Conservation (phyloP, 2,329 filamentous ascomycete genomes). For the Hymenoscyphus fructigenus region DNA sequence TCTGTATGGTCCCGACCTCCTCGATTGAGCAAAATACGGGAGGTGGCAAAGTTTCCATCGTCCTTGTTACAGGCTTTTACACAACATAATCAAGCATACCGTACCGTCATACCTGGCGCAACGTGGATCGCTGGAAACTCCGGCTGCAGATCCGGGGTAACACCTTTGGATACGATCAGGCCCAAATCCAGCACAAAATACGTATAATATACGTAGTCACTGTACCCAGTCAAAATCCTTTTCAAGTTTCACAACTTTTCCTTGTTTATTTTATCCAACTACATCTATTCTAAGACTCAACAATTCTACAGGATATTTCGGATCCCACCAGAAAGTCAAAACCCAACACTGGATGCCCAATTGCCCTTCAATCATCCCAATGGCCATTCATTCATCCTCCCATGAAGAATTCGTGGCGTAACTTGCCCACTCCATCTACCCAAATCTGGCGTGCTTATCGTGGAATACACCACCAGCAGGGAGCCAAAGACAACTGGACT, state of each 20-base stretch:
- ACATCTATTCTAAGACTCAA: background rate
- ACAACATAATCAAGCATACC: background rate
- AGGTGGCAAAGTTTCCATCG: background rate
- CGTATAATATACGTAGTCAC: background rate
- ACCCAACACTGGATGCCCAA: conserved; percentile 1
- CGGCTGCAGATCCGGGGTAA: background rate
- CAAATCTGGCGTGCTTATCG: background rate
- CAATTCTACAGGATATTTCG: background rate
- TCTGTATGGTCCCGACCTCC: background rate
- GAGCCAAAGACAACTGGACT: no score
- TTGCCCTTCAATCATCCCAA: background rate
- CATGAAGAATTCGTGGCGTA: background rate
- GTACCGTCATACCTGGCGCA: background rate
- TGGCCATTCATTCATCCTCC: background rate
- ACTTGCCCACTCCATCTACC: background rate
- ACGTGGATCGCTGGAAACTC: conserved; percentile 8
- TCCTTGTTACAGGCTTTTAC: background rate
- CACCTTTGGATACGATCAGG: background rate
- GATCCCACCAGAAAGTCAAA: background rate
- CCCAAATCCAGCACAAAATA: conserved; percentile 8
- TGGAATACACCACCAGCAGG: no score
- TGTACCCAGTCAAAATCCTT: background rate
- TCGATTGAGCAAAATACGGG: background rate
- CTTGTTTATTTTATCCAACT: background rate
- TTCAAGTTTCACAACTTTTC: conserved; percentile 2